phyloP scores from a whole-genome alignment of 1,284 basidiomycete species.

The Irpex lacteus region DNA sequence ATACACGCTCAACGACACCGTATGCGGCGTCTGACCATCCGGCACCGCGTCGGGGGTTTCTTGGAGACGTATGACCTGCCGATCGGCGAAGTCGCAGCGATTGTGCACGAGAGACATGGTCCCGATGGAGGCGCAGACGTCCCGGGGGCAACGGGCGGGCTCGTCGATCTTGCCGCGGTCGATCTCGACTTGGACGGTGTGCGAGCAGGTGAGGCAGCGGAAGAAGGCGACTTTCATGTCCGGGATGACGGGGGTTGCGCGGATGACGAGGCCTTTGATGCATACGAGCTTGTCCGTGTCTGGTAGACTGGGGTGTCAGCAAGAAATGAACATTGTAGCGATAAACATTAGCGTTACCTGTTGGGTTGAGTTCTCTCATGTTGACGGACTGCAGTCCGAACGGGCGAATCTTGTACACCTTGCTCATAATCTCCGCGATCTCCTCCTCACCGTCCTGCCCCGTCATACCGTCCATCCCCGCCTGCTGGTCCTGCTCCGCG shows the following conservation, averaged over 20 bases:
- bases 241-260: slow-evolving; percentile 95
- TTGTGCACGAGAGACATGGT: slow-evolving; percentile 97
- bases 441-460: slow-evolving; percentile 75
- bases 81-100: slow-evolving; percentile 92
- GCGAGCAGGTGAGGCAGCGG: slow-evolving; percentile 93
- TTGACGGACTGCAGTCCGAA: slow-evolving; percentile 83
- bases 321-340: no score
- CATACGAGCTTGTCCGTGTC: slow-evolving; percentile 96
- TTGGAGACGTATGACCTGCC: slow-evolving; percentile 93
- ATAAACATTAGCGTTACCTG: slow-evolving; percentile 61
- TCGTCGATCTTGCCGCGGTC: slow-evolving; percentile 96
- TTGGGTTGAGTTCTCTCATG: slow-evolving; percentile 90
- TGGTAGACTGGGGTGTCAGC: slow-evolving; percentile 28
- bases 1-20: slow-evolving; percentile 93
- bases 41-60: slow-evolving; percentile 98
- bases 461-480: slow-evolving; percentile 65
- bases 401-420: slow-evolving; percentile 90
- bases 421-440: slow-evolving; percentile 74
- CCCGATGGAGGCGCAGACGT: slow-evolving; percentile 84
- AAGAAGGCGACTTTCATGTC: slow-evolving; percentile 99
- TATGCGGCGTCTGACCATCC: slow-evolving; percentile 98
- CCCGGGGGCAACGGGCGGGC: slow-evolving; percentile 87
- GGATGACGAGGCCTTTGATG: slow-evolving; percentile 96
- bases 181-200: slow-evolving; percentile 94
- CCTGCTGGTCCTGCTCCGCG: slow-evolving; percentile 75